Evolutionary conservation across 805 yeast species (phyloP).

Genomic region (Monosporozyma siamensis): DNA sequence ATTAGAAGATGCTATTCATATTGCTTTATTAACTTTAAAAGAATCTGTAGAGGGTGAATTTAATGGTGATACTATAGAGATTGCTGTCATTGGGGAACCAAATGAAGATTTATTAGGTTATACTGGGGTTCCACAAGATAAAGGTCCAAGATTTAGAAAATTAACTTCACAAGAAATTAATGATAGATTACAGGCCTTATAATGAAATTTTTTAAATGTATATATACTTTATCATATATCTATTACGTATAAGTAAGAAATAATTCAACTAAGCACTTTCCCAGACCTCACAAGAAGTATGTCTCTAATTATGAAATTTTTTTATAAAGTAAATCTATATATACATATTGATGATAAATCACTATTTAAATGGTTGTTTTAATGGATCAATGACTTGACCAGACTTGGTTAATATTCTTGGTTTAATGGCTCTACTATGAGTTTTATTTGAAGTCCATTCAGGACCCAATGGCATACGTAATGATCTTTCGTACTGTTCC

Average conservation of each 20-base stretch:
- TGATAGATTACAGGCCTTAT: constrained; percentile 89
- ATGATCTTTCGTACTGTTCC: constrained; percentile 90
- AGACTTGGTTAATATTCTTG: constrained; percentile 74
- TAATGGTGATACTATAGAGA: constrained; percentile 92
- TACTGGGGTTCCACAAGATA: constrained; percentile 65
- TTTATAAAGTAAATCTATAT: too few relatives aligned
- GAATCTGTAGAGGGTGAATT: constrained; percentile 97
- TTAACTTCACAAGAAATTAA: constrained; percentile 85
- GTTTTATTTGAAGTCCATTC: constrained; percentile 90
- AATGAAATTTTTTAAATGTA: constrained; percentile 9
- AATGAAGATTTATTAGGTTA: constrained; percentile 76
- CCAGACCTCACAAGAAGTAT: too few relatives aligned
- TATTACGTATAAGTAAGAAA: too few relatives aligned
- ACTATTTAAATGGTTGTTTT: constrained; percentile 63
- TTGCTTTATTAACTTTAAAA: constrained; percentile 85
- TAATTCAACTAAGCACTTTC: too few relatives aligned
- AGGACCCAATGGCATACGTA: constrained; percentile 93
- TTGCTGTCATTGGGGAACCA: constrained; percentile 76
- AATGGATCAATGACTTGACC: constrained; percentile 89
- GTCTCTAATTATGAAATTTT: too few relatives aligned
- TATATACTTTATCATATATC: too few relatives aligned
- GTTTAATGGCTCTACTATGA: constrained; percentile 82
- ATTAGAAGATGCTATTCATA: constrained; percentile 95
- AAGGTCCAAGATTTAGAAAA: constrained; percentile 85
- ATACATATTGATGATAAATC: too few relatives aligned